Percentiles rank a stretch among this genome's conserved stretches.
Conservation (phyloP, 106 monocot genomes). For the Iris macrosiphon region DNA sequence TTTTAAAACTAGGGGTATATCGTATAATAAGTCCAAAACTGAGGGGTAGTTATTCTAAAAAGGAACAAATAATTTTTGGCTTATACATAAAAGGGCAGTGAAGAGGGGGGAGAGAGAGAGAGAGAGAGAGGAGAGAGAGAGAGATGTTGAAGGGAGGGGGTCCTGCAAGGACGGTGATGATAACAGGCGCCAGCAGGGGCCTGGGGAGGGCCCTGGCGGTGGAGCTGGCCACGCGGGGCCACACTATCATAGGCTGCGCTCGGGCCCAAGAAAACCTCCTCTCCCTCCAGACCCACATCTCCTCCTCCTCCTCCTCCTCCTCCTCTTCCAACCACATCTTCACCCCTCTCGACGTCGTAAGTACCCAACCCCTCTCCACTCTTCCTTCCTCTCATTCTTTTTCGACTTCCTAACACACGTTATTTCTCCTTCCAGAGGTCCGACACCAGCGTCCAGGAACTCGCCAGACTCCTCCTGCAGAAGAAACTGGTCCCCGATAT, state of each 20-base stretch:
- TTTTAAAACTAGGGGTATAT: no score
- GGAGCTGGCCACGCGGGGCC: constrained; percentile 72
- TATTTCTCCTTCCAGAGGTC: constrained; percentile 45
- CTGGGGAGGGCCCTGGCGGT: constrained; percentile 68
- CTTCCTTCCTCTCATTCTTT: neutral
- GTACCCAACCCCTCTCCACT: constrained; percentile 1
- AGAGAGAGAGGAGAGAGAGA: no score
- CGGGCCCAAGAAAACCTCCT: constrained; percentile 57
- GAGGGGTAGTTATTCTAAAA: no score
- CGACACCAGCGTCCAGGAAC: constrained; percentile 45
- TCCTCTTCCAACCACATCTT: constrained; percentile 58
- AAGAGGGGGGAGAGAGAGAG: no score
- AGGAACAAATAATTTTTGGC: no score
- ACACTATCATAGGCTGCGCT: constrained; percentile 75
- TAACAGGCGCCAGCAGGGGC: constrained; percentile 89
- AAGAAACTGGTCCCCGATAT: constrained; percentile 58
- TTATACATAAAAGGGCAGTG: no score
- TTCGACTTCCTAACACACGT: neutral
- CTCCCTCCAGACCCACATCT: constrained; percentile 37
- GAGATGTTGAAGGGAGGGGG: no score
- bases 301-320: constrained; percentile 11
- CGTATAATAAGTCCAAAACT: no score
- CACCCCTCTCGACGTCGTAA: constrained; percentile 61
- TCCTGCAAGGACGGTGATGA: constrained; percentile 85
- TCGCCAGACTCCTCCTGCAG: constrained; percentile 58